Percentiles rank a stretch among this genome's conserved stretches.
These are phyloP conservation scores for Penicillium canariense DNA, from an alignment of 495 filamentous ascomycete genomes.

Conservation along the genomic window DNA sequence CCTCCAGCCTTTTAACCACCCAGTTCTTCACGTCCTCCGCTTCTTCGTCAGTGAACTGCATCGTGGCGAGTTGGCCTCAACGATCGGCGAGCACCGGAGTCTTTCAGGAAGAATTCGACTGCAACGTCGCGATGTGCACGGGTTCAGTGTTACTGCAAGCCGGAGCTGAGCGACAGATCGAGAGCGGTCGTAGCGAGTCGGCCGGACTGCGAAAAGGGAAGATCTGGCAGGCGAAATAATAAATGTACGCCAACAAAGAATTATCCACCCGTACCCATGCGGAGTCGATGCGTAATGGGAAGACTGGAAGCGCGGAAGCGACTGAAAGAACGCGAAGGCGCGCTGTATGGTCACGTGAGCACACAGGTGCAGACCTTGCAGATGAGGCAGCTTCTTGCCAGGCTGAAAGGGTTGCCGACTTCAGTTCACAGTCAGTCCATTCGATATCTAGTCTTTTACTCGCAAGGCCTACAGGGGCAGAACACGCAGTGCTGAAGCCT, in stretches of 20 bases:
- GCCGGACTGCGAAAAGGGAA: background rate
- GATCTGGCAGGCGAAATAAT: background rate
- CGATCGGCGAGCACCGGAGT: background rate
- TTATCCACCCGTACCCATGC: slow-evolving; percentile 7
- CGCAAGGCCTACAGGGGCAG: background rate
- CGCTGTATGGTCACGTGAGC: slow-evolving; percentile 20
- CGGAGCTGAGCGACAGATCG: slow-evolving; percentile 4
- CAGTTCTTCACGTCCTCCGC: slow-evolving; percentile 74
- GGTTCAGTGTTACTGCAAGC: slow-evolving; percentile 12
- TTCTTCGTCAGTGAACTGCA: slow-evolving; percentile 80
- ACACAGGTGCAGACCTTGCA: background rate
- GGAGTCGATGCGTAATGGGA: slow-evolving; percentile 1
- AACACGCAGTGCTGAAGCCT: slow-evolving; percentile 5
- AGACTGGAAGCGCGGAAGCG: slow-evolving; percentile 9
- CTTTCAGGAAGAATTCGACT: background rate
- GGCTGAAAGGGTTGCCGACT: too few species aligned
- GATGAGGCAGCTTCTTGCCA: background rate
- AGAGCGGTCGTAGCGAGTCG: background rate
- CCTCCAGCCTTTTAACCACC: slow-evolving; percentile 86
- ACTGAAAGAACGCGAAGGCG: slow-evolving; percentile 22
- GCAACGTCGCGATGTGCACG: slow-evolving; percentile 11
- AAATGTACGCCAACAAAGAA: background rate
- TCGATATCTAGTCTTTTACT: background rate
- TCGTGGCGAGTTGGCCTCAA: slow-evolving; percentile 27
- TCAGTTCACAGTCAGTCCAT: too few species aligned